Evolutionary conservation across 208 protist genomes (phyloP).

Genomic region (Leishmania tropica): DNA sequence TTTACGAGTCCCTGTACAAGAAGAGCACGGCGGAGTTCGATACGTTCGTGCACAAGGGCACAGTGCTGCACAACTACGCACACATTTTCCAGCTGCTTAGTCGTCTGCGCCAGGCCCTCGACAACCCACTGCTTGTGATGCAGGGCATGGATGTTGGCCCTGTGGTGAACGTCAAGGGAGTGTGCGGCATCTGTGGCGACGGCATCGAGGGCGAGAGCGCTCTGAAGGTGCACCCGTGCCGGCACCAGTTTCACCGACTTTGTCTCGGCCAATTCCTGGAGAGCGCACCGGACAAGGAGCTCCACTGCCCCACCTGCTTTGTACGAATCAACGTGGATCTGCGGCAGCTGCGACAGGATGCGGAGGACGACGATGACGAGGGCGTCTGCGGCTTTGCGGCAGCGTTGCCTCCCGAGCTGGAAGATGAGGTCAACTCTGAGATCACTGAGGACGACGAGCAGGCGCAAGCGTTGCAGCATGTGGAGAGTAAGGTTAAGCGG

Average conservation of each 20-base stretch:
- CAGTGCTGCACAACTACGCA: slow-evolving; percentile 94
- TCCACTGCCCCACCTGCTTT: slow-evolving; percentile 87
- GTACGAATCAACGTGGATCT: slow-evolving; percentile 87
- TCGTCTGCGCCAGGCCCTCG: slow-evolving; percentile 90
- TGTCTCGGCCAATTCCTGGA: slow-evolving; percentile 90
- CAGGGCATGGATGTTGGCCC: slow-evolving; percentile 69
- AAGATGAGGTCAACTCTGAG: slow-evolving; percentile 41
- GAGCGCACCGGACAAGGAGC: slow-evolving; percentile 73
- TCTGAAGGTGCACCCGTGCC: slow-evolving; percentile 74
- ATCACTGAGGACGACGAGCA: slow-evolving; percentile 5
- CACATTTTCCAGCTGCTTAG: slow-evolving; percentile 95
- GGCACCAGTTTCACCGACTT: slow-evolving; percentile 82
- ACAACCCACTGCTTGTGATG: slow-evolving; percentile 90
- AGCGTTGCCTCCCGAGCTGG: slow-evolving; percentile 76
- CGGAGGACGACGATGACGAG: slow-evolving; percentile 67
- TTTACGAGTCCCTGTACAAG: slow-evolving; percentile 94
- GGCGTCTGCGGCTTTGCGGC: slow-evolving; percentile 38
- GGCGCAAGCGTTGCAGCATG: slow-evolving; percentile 8
- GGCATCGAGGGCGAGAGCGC: slow-evolving; percentile 52
- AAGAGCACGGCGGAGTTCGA: slow-evolving; percentile 90
- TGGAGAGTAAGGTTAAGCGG: slow-evolving; percentile 5
- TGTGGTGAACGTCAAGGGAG: slow-evolving; percentile 61
- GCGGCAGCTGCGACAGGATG: slow-evolving; percentile 62
- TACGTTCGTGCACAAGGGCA: slow-evolving; percentile 90
- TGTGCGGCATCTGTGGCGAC: slow-evolving; percentile 89